phyloP scores from a whole-genome alignment of 208 protist genomes.

The Trypanosoma theileri region DNA sequence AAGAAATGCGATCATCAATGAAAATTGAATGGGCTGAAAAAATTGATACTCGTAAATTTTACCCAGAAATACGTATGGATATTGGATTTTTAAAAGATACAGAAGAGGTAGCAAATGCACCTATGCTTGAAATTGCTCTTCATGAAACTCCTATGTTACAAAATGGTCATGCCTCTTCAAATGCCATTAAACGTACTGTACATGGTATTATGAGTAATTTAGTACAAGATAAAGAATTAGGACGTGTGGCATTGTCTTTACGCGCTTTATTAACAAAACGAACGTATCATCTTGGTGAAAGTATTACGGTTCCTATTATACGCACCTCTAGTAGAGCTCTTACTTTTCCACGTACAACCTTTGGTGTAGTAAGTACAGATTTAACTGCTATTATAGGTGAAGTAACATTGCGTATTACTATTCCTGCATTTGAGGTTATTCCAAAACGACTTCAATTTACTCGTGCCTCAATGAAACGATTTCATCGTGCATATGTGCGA shows the following conservation, averaged over 20 bases:
- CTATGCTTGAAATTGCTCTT: constrained; percentile 26
- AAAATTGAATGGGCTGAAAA: constrained; percentile 29
- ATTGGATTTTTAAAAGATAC: constrained; percentile 16
- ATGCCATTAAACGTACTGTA: not conserved
- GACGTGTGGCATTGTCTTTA: constrained; percentile 56
- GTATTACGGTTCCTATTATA: constrained; percentile 62
- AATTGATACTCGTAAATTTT: constrained; percentile 33
- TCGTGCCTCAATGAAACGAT: not conserved
- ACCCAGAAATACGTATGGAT: constrained; percentile 37
- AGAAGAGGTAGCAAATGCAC: not conserved
- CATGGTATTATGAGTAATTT: not conserved
- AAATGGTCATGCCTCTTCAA: not conserved
- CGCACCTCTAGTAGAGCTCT: constrained; percentile 6
- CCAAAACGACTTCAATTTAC: constrained; percentile 50
- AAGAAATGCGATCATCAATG: constrained; percentile 44
- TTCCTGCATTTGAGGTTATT: constrained; percentile 66
- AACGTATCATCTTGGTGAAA: constrained; percentile 58
- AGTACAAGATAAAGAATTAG: constrained; percentile 46
- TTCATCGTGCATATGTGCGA: constrained; percentile 55
- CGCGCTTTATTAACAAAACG: constrained; percentile 61
- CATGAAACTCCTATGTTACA: not conserved
- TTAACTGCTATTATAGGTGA: constrained; percentile 47
- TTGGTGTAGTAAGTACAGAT: not conserved
- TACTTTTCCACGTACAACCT: not conserved
- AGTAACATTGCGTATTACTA: constrained; percentile 57